These are phyloP conservation scores for Sungouiella thailandica DNA, from an alignment of 805 yeast genomes.

Conservation along the genomic window DNA sequence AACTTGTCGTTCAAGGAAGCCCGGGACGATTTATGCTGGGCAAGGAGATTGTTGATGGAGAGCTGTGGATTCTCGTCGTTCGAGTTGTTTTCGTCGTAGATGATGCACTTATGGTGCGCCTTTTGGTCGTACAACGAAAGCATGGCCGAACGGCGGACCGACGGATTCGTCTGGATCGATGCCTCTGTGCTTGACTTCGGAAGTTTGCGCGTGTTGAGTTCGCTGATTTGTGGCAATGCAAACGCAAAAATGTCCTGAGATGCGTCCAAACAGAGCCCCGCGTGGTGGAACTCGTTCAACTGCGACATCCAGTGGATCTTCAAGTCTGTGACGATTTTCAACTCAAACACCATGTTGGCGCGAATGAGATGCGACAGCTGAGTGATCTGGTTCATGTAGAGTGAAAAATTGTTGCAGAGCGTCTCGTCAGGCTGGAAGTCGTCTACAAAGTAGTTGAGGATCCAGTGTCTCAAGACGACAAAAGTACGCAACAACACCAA, in stretches of 20 bases:
- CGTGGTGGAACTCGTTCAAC: conserved; percentile 28
- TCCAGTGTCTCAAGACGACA: conserved; percentile 85
- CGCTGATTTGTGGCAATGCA: conserved; percentile 25
- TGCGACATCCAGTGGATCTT: conserved; percentile 38
- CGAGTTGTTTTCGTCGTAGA: conserved; percentile 21
- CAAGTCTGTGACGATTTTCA: conserved; percentile 33
- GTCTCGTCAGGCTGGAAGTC: conserved; percentile 48
- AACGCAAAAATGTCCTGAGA: conserved; percentile 12
- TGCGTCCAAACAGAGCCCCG: conserved; percentile 18
- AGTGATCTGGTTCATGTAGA: conserved; percentile 39
- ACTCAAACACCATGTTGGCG: conserved; percentile 28
- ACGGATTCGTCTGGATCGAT: conserved; percentile 39
- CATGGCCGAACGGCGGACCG: conserved; percentile 42
- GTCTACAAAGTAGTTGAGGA: conserved; percentile 78
- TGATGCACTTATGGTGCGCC: conserved; percentile 29
- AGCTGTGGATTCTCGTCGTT: conserved; percentile 34
- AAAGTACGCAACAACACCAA: conserved; percentile 74
- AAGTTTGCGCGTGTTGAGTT: conserved; percentile 17
- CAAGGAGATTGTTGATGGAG: conserved; percentile 32
- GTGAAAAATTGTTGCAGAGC: conserved; percentile 42
- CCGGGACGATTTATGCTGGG: conserved; percentile 36
- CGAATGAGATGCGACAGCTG: conserved; percentile 25
- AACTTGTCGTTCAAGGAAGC: conserved; percentile 26
- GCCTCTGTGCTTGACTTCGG: conserved; percentile 31
- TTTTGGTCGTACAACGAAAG: conserved; percentile 38